Percentiles rank a stretch among this genome's conserved stretches.
Evolutionary conservation across 2,329 filamentous ascomycete genomes (phyloP).

Genomic region (Spiromastix sp.): DNA sequence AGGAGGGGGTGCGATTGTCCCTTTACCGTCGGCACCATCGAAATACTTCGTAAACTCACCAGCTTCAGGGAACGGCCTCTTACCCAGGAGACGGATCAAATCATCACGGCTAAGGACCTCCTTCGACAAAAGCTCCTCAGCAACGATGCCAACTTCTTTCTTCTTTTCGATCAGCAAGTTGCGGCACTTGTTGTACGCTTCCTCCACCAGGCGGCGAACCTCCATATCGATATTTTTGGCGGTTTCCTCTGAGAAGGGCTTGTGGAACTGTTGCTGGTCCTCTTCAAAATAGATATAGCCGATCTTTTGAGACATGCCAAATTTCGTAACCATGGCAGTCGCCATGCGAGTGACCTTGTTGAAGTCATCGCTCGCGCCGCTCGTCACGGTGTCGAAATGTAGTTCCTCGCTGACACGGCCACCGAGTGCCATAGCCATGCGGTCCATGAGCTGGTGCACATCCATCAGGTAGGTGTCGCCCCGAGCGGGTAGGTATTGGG

Average conservation of each 20-base stretch:
- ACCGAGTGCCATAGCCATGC: constrained; percentile 98
- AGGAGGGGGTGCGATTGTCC: constrained; percentile 18
- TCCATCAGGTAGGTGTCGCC: constrained; percentile 90
- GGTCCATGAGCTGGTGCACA: constrained; percentile 91
- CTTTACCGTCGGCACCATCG: constrained; percentile 38
- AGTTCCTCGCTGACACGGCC: constrained; percentile 92
- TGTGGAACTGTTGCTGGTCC: constrained; percentile 71
- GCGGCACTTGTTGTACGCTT: constrained; percentile 85
- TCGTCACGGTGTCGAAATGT: constrained; percentile 93
- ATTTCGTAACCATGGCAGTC: constrained; percentile 97
- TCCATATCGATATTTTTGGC: constrained; percentile 86
- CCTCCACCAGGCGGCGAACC: constrained; percentile 81
- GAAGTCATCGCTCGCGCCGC: constrained; percentile 92
- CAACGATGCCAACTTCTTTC: constrained; percentile 75
- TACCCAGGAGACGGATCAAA: constrained; percentile 78
- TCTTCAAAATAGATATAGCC: constrained; percentile 85
- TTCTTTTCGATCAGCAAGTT: constrained; percentile 77
- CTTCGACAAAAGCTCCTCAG: constrained; percentile 85
- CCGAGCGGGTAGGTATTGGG: constrained; percentile 84
- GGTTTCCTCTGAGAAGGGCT: constrained; percentile 92
- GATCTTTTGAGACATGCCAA: constrained; percentile 94
- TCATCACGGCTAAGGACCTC: constrained; percentile 88
- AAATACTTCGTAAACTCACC: constrained; percentile 96
- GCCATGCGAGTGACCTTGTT: constrained; percentile 96
- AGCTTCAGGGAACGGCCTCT: constrained; percentile 70